These are phyloP conservation scores for Talaromyces proteolyticus DNA, from an alignment of 495 filamentous ascomycete genomes.

Conservation along the genomic window DNA sequence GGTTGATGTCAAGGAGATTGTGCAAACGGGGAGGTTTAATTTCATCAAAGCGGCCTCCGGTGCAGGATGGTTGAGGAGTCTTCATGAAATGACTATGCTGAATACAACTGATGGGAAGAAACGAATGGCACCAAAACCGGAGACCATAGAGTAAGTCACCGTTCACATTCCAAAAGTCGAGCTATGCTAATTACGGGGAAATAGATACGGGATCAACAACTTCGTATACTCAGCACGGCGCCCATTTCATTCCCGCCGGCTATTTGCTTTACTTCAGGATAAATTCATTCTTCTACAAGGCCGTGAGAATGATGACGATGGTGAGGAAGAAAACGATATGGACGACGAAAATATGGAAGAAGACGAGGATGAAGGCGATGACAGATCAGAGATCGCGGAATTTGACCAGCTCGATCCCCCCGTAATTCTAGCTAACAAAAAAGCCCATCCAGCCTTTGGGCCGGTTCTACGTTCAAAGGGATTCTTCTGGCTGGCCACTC, in stretches of 20 bases:
- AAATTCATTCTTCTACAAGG: slow-evolving; percentile 50
- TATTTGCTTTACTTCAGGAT: slow-evolving; percentile 44
- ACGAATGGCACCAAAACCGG: slow-evolving; percentile 44
- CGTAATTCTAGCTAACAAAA: slow-evolving; percentile 37
- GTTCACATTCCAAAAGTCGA: not conserved
- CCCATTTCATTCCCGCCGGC: slow-evolving; percentile 45
- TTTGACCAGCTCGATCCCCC: slow-evolving; percentile 29
- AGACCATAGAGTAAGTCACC: slow-evolving; percentile 47
- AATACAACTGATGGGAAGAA: slow-evolving; percentile 31
- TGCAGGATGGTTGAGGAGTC: slow-evolving; percentile 41
- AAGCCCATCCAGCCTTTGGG: slow-evolving; percentile 31
- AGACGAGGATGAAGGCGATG: slow-evolving; percentile 15
- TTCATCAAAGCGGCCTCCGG: slow-evolving; percentile 37
- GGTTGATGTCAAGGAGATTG: slow-evolving; percentile 43
- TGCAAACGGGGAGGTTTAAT: slow-evolving; percentile 43
- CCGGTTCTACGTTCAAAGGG: slow-evolving; percentile 42
- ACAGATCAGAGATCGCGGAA: slow-evolving; percentile 21
- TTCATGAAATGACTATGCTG: slow-evolving; percentile 44
- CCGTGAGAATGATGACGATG: slow-evolving; percentile 29
- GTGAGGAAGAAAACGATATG: slow-evolving; percentile 26
- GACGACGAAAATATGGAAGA: slow-evolving; percentile 31
- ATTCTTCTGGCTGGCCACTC: slow-evolving; percentile 40
- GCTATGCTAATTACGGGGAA: slow-evolving; percentile 1
- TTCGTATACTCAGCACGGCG: slow-evolving; percentile 48
- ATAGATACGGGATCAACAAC: slow-evolving; percentile 47